These are phyloP conservation scores for Kitagawia praeruptora DNA, from an alignment of 129 eudicot genomes.

Conservation along the genomic window DNA sequence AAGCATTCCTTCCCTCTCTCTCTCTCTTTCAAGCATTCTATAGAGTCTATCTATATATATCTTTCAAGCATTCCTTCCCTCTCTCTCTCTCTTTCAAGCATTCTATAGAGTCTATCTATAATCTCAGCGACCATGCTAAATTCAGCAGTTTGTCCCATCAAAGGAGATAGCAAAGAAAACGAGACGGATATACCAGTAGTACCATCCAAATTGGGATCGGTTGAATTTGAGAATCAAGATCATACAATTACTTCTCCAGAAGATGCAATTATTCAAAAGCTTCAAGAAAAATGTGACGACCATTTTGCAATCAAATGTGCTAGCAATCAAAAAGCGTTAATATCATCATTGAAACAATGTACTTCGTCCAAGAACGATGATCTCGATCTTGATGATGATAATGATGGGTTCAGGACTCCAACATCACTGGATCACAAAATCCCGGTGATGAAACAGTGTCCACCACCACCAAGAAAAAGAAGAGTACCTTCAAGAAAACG, in stretches of 20 bases:
- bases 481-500: slow-evolving; percentile 11
- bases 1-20: not conserved
- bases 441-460: slow-evolving; percentile 26
- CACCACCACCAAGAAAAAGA: slow-evolving; percentile 31
- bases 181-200: not conserved
- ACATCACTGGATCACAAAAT: slow-evolving; percentile 28
- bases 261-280: not conserved
- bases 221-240: not conserved
- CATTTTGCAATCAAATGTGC: not conserved
- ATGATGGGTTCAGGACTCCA: slow-evolving; percentile 34
- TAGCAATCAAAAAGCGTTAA: not conserved
- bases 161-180: not conserved
- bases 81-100: not conserved
- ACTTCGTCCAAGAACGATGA: not conserved
- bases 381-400: slow-evolving; percentile 7
- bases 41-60: too few species aligned
- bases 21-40: too few species aligned
- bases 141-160: not conserved
- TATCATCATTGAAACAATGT: not conserved
- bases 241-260: not conserved
- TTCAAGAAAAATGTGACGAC: not conserved
- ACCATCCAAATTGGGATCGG: not conserved
- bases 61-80: not conserved
- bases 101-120: too few species aligned
- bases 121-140: not conserved